Percentiles rank a stretch among this genome's conserved stretches.
phyloP scores from a whole-genome alignment of 2,329 filamentous ascomycete genomes.

The Colletotrichum truncatum region DNA sequence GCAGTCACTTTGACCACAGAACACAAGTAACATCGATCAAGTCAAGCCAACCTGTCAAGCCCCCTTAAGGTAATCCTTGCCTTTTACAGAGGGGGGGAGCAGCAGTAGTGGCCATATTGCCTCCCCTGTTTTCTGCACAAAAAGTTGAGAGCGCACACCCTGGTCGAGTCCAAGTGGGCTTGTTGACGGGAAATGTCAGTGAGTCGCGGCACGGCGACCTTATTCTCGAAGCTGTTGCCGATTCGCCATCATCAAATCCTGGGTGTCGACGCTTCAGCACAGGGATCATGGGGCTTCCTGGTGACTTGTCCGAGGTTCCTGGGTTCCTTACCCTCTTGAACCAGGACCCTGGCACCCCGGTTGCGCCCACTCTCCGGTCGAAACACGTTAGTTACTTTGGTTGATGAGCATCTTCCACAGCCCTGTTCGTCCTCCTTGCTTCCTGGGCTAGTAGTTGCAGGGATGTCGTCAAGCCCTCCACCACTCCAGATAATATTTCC shows the following conservation, averaged over 20 bases:
- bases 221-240: constrained; percentile 30
- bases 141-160: constrained; percentile 17
- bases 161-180: constrained; percentile 20
- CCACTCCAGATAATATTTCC: constrained; percentile 57
- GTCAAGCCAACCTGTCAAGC: not conserved
- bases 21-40: constrained; percentile 3
- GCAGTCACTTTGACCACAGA: constrained; percentile 18
- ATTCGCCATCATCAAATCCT: constrained; percentile 30
- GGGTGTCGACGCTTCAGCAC: constrained; percentile 22
- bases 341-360: constrained; percentile 31
- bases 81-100: not conserved
- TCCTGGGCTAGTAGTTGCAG: constrained; percentile 40
- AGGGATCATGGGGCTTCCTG: constrained; percentile 29
- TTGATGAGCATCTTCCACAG: constrained; percentile 46
- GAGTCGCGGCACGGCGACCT: constrained; percentile 30
- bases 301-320: constrained; percentile 31
- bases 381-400: constrained; percentile 52
- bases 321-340: constrained; percentile 16
- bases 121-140: constrained; percentile 17
- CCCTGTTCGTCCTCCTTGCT: constrained; percentile 46
- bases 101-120: not conserved
- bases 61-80: constrained; percentile 7
- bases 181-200: constrained; percentile 44
- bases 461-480: constrained; percentile 41
- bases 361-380: constrained; percentile 46